A percentile compares a stretch with the other conserved stretches of the same genome.
phyloP scores from a whole-genome alignment of 2,329 filamentous ascomycete genomes.

The Fusarium drepaniforme region DNA sequence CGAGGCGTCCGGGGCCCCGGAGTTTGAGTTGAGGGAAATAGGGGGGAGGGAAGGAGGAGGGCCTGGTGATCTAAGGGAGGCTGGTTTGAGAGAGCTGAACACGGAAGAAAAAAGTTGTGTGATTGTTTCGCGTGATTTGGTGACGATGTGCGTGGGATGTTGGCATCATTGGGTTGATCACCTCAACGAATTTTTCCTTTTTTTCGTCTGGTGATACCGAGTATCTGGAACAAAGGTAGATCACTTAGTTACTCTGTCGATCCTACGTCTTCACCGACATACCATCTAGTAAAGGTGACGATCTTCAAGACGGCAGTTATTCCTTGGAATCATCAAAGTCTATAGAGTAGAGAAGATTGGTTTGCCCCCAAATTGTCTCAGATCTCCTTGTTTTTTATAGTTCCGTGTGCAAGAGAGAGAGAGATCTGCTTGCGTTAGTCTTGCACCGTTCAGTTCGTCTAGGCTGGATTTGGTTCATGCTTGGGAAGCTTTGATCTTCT shows the following conservation, averaged over 20 bases:
- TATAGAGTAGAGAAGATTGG: background rate
- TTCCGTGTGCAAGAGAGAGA: background rate
- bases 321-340: background rate
- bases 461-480: background rate
- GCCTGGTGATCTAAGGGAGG: background rate
- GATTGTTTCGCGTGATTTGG: constrained; percentile 7
- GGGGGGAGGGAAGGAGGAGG: background rate
- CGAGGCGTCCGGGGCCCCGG: constrained; percentile 1
- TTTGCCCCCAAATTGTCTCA: background rate
- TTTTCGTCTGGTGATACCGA: background rate
- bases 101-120: background rate
- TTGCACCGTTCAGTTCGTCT: background rate
- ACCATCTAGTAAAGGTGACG: background rate
- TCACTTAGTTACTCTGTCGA: background rate
- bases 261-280: background rate
- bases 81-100: background rate
- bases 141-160: background rate
- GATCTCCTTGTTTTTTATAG: background rate
- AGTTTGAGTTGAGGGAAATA: background rate
- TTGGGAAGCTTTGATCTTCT: background rate
- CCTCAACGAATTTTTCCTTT: background rate
- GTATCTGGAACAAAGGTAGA: background rate
- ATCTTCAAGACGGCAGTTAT: background rate
- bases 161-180: background rate
- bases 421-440: background rate